Base-by-base conservation (phyloP, 1,284 basidiomycete genomes). In the Ceratobasidium theobromae region DNA sequence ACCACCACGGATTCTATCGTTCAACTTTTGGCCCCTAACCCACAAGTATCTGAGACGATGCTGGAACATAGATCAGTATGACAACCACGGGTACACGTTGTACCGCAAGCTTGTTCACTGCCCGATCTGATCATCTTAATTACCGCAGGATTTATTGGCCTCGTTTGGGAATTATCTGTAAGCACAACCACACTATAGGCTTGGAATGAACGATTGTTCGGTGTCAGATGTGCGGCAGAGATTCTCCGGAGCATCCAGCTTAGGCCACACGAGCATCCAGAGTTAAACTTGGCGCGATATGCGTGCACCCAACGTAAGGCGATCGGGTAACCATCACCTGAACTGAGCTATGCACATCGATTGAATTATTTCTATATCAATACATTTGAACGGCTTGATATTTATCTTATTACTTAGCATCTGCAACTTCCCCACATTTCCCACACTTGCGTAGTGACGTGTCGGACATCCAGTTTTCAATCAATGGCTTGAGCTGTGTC, bases 401-500 rank as follows among this genome's bases (percentile, higher is more conserved):
- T 51, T 51, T 43, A 32, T 6, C 35, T 41, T 4, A n/a, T 43
- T 77, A 89, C 76, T 87, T 88, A 1, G 84, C 78, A 54, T 82
- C 79, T 0, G 91, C 91, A 1, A 89, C 79, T 25, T 77, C 76
- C 1, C 89, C 88, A 73, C 93, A 95, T 65, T 78, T 78, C 12
- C 79, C 78, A 74, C 93, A 95, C 67, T 78, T 86, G 58, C 93
- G 81, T 65, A 86, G 73, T 12, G 81, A 81, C 68, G 84, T 82
- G 71, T 84, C 79, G 16, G 73, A 70, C 75, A 80, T 80, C 93
- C 93, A 95, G 54, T 82, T 78, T 70, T 91, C 81, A 69, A 99
- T 98, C 65, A 95, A 81, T 0, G 94, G 92, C 79, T 97, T 97
- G 69, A 98, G 82, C 78, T 98, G 95, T 3, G 90, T 91, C 49